These are phyloP conservation scores for Dothistroma pini DNA, from an alignment of 2,329 filamentous ascomycete species.

Conservation along the genomic window DNA sequence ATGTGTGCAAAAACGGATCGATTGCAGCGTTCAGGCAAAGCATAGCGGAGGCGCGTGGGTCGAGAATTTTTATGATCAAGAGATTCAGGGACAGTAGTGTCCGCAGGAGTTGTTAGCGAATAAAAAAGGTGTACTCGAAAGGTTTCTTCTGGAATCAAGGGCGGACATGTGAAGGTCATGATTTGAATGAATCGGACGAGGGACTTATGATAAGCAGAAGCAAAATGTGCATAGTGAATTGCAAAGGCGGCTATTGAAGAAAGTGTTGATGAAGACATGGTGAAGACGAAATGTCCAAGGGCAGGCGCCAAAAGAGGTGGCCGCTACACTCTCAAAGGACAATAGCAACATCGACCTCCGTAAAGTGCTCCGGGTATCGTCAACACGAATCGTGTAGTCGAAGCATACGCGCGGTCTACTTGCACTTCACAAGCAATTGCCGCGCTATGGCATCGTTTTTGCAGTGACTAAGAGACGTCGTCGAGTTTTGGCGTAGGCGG, in stretches of 20 bases:
- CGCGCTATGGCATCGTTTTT: too few species aligned
- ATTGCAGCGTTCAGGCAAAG: slow-evolving; percentile 4
- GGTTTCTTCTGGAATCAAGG: neutral
- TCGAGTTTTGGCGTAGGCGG: too few species aligned
- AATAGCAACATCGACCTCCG: too few species aligned
- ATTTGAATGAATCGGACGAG: neutral
- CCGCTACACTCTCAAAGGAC: too few species aligned
- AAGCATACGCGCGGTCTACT: too few species aligned
- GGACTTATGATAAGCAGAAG: neutral
- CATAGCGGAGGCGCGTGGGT: slow-evolving; percentile 15
- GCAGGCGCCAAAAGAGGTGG: too few species aligned
- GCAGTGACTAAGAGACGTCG: too few species aligned
- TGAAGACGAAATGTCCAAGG: neutral
- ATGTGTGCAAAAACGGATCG: slow-evolving; percentile 9
- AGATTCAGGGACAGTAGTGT: neutral
- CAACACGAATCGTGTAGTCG: too few species aligned
- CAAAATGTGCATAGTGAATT: neutral
- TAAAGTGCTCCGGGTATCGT: too few species aligned
- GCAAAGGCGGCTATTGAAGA: neutral
- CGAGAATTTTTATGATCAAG: neutral
- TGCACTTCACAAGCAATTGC: too few species aligned
- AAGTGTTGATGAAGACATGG: neutral
- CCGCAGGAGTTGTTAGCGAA: neutral
- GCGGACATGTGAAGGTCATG: neutral
- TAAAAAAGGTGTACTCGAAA: neutral